These are phyloP conservation scores for Albatrellus sp. DNA, from an alignment of 1,284 basidiomycete genomes.

Conservation along the genomic window DNA sequence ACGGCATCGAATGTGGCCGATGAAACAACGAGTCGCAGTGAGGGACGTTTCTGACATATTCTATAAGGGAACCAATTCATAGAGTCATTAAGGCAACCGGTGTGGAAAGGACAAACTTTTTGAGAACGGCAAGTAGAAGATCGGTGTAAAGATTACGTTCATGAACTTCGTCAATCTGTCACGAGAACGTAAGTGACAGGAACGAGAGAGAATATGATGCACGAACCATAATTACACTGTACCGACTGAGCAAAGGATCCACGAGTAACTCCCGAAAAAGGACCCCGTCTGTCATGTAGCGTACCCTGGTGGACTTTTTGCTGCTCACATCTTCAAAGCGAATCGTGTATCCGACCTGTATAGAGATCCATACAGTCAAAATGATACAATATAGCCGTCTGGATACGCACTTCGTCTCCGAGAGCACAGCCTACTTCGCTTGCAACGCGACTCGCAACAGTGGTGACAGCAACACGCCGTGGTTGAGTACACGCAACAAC, in stretches of 20 bases:
- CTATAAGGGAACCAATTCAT: conserved; percentile 32
- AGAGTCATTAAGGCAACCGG: conserved; percentile 17
- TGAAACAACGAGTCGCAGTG: conserved; percentile 83
- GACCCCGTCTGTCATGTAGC: conserved; percentile 98
- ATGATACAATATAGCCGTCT: neutral
- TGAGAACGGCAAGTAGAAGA: conserved; percentile 81
- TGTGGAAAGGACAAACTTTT: conserved; percentile 49
- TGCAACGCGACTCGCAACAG: conserved; percentile 84
- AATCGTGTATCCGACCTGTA: conserved; percentile 93
- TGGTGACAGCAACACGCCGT: conserved; percentile 88
- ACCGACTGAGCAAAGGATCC: conserved; percentile 80
- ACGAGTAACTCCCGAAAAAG: conserved; percentile 90
- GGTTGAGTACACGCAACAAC: conserved; percentile 91
- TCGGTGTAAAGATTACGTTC: conserved; percentile 94
- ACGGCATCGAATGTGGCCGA: conserved; percentile 93
- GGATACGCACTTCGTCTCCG: conserved; percentile 72
- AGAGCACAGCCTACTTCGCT: conserved; percentile 77
- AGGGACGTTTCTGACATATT: conserved; percentile 81
- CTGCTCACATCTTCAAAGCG: conserved; percentile 91
- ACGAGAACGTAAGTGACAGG: conserved; percentile 8
- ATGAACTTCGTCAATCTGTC: conserved; percentile 91
- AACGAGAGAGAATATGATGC: neutral
- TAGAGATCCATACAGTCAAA: neutral
- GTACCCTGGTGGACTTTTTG: conserved; percentile 75
- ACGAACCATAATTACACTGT: conserved; percentile 87